Evolutionary conservation across 148 eudicot genomes (phyloP).

Genomic region (Camellia sinensis): DNA sequence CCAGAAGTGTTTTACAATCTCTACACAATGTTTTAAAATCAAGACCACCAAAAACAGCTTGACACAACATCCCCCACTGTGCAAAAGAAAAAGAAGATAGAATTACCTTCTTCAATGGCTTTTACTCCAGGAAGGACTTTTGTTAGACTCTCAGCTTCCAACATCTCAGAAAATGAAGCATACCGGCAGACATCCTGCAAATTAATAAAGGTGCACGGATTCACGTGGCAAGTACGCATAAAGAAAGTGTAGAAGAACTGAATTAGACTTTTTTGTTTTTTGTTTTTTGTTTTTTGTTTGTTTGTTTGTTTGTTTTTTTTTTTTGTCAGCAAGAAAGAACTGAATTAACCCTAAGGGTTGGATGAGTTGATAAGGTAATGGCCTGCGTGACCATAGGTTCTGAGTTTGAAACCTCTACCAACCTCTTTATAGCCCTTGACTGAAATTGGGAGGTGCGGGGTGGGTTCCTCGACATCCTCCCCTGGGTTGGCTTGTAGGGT

Average conservation of each 20-base stretch:
- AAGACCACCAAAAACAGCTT: neutral
- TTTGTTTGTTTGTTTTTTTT: too few relatives aligned
- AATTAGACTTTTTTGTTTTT: too few relatives aligned
- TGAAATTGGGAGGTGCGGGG: too few relatives aligned
- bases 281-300: too few relatives aligned
- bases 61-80: neutral
- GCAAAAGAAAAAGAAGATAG: neutral
- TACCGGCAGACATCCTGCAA: constrained; percentile 59
- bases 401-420: too few relatives aligned
- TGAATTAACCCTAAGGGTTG: too few relatives aligned
- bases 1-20: neutral
- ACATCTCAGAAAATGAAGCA: constrained; percentile 76
- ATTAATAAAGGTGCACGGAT: constrained; percentile 10
- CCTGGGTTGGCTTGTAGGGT: too few relatives aligned
- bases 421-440: too few relatives aligned
- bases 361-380: too few relatives aligned
- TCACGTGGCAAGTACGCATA: constrained; percentile 4
- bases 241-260: constrained; percentile 7
- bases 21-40: neutral
- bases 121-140: constrained; percentile 77
- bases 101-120: constrained; percentile 69
- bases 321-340: too few relatives aligned
- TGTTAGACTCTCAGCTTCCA: constrained; percentile 59
- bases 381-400: too few relatives aligned
- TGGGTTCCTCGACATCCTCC: too few relatives aligned